These are phyloP conservation scores for Spergularia marina DNA, from an alignment of 148 eudicot species.

Conservation along the genomic window DNA sequence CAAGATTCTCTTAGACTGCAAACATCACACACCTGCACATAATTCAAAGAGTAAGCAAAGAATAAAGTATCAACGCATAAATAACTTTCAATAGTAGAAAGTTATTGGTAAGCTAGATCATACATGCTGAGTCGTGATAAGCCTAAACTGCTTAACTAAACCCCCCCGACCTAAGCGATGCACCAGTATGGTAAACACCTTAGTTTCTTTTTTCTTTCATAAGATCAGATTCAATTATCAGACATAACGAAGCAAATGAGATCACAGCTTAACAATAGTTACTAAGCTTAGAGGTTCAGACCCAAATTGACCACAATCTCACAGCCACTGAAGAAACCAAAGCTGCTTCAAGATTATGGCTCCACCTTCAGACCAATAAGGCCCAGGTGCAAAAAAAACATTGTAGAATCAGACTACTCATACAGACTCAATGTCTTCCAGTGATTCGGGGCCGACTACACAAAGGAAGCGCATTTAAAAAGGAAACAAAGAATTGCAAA, in stretches of 20 bases:
- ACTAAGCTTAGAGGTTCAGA: background rate
- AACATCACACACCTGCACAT: slow-evolving; percentile 67
- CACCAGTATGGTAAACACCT: background rate
- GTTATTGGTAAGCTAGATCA: background rate
- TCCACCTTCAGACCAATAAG: too few species aligned
- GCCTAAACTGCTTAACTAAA: background rate
- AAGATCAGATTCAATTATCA: too few species aligned
- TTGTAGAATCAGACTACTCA: too few species aligned
- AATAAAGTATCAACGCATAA: background rate
- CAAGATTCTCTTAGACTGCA: slow-evolving; percentile 79
- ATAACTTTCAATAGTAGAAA: background rate
- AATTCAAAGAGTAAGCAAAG: slow-evolving; percentile 1
- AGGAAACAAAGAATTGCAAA: too few species aligned
- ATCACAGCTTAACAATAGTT: background rate
- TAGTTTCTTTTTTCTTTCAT: background rate
- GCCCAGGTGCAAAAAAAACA: too few species aligned
- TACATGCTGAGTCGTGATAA: background rate
- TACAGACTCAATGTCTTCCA: too few species aligned
- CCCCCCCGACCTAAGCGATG: background rate
- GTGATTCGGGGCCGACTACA: too few species aligned
- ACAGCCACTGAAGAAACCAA: background rate
- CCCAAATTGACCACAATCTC: background rate
- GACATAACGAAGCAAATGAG: too few species aligned
- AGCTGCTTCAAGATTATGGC: background rate
- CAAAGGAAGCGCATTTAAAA: too few species aligned